Conservation (phyloP, 805 yeast genomes). For the Metschnikowia lachancei region DNA sequence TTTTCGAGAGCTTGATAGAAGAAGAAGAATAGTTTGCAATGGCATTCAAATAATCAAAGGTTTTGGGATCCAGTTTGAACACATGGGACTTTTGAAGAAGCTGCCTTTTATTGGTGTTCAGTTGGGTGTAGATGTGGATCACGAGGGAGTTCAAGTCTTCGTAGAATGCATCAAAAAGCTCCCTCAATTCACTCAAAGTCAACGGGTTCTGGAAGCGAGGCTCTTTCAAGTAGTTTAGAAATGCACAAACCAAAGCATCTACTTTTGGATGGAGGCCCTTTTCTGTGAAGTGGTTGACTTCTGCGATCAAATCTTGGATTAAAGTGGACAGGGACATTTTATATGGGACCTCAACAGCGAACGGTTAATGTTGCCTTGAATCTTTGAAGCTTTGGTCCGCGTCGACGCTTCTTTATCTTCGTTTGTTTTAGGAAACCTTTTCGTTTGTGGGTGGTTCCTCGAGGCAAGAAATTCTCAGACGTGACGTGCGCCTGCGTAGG, state of each 20-base stretch:
- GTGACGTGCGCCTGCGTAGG: not conserved
- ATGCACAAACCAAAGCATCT: conserved; percentile 25
- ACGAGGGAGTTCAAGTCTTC: conserved; percentile 37
- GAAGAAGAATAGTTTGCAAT: conserved; percentile 40
- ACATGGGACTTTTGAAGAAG: conserved; percentile 30
- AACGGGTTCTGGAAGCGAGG: conserved; percentile 44
- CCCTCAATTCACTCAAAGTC: conserved; percentile 33
- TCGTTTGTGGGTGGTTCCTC: not conserved
- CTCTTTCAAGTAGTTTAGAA: conserved; percentile 38
- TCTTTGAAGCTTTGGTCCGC: not conserved
- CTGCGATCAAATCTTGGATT: conserved; percentile 21
- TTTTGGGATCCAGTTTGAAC: conserved; percentile 30
- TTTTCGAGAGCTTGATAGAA: conserved; percentile 34
- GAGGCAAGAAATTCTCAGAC: not conserved
- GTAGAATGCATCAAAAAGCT: conserved; percentile 35
- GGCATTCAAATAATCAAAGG: conserved; percentile 41
- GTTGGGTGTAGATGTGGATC: conserved; percentile 34
- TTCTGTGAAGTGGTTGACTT: conserved; percentile 20
- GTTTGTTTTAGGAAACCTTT: not conserved
- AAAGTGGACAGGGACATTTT: conserved; percentile 6
- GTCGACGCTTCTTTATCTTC: not conserved
- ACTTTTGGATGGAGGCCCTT: conserved; percentile 29
- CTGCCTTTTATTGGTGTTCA: conserved; percentile 39
- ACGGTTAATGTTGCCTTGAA: not conserved
- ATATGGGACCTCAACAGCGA: not conserved